A percentile compares a stretch with the other conserved stretches of the same genome.
These are phyloP conservation scores for Durusdinium trenchii DNA, from an alignment of 73 alveolate species.

Conservation along the genomic window DNA sequence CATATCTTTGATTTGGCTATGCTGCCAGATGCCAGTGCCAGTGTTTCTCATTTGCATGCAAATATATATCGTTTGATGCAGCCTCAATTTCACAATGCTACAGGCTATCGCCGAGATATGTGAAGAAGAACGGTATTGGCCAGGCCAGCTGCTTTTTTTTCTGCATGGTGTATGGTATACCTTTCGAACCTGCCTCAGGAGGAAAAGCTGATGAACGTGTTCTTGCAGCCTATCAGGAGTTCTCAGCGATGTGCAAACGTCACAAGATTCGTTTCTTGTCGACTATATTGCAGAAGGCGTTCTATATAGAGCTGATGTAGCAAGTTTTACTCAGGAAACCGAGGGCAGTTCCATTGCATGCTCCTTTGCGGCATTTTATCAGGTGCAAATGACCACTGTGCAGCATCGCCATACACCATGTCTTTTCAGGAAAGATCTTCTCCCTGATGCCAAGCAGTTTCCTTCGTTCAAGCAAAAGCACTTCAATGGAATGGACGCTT, in stretches of 20 bases:
- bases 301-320: neutral
- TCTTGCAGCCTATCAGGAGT: neutral
- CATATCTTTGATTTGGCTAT: constrained; percentile 11
- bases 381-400: neutral
- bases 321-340: neutral
- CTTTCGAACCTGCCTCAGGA: too few relatives aligned
- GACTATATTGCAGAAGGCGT: neutral
- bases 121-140: neutral
- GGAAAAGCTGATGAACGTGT: neutral
- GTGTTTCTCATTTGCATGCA: neutral
- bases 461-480: constrained; percentile 67
- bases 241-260: constrained; percentile 10
- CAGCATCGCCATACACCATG: neutral
- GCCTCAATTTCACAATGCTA: neutral
- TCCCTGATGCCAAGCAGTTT: neutral
- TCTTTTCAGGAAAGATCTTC: neutral
- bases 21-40: neutral
- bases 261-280: constrained; percentile 26
- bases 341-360: constrained; percentile 4
- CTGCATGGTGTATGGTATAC: too few relatives aligned
- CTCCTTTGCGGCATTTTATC: neutral
- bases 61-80: neutral
- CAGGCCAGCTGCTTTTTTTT: neutral
- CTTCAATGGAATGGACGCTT: constrained; percentile 37
- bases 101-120: neutral